phyloP scores from a whole-genome alignment of 1,139 yeast genomes.

The Hyphopichia pseudoburtonii region DNA sequence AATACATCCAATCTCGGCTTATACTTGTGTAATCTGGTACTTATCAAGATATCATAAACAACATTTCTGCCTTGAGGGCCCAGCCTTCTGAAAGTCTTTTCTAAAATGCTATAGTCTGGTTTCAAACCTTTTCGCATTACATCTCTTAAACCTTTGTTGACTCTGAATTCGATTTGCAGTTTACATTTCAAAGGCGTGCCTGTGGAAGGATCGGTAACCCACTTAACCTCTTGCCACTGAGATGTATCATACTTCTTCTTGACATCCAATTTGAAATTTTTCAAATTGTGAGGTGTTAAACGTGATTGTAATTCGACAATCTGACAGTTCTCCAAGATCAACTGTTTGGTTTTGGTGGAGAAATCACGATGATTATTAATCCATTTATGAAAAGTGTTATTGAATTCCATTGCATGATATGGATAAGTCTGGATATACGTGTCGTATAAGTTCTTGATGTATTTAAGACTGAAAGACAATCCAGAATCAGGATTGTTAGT shows the following conservation, averaged over 20 bases:
- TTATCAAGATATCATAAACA: conserved; percentile 20
- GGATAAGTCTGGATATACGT: conserved; percentile 38
- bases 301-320: conserved; percentile 28
- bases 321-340: conserved; percentile 14
- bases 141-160: conserved; percentile 35
- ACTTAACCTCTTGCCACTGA: conserved; percentile 20
- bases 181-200: conserved; percentile 14
- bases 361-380: conserved; percentile 11
- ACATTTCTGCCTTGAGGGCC: conserved; percentile 18
- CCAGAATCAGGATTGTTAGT: not conserved
- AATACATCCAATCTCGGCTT: conserved; percentile 20
- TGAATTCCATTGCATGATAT: conserved; percentile 27
- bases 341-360: conserved; percentile 8
- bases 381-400: conserved; percentile 24
- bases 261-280: conserved; percentile 13
- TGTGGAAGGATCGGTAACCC: conserved; percentile 13
- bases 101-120: conserved; percentile 34
- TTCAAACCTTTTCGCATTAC: conserved; percentile 33
- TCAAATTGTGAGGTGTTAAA: conserved; percentile 28
- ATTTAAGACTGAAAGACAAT: conserved; percentile 21
- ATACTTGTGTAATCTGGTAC: conserved; percentile 19
- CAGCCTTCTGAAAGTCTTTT: conserved; percentile 32
- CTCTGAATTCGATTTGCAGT: conserved; percentile 33
- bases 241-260: conserved; percentile 15
- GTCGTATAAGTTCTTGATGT: conserved; percentile 25